Base-by-base conservation (phyloP, 1,284 basidiomycete species). In the Apiotrichum porosum region DNA sequence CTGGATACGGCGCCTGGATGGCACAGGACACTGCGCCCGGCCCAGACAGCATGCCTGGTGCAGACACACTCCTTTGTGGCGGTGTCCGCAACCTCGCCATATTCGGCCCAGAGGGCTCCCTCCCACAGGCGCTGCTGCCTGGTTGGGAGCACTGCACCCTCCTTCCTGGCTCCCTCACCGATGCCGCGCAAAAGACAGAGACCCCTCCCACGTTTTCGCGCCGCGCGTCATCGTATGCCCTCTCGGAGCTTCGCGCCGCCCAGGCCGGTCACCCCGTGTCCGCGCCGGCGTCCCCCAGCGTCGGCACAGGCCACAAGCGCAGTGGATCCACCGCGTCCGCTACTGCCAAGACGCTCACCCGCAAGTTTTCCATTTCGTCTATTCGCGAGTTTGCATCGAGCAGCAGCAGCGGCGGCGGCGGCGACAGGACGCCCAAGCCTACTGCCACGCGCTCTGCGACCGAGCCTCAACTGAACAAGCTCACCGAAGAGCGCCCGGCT, bases 21-120 rank as follows among this genome's bases (percentile, higher is more conserved):
- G 41, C 56, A 28, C 26, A 28, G 26, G 26, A 28, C 26, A 28
- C 26, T 28, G 26, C 26, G 26, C 26, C 26, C 26, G 26, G 26
- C 26, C 26, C 26, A 28, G 44, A 34, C 12, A 44, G 44, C 8
- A 10, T 52, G 15, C 43, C 54, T 13, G 64, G 59, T 14, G 54
- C 59, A 3, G 61, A 69, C 37, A 56, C 56, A 1, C 38, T 69
- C 1, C 46, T 68, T 6, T 61, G 66, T 40, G 68, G 68, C 4
- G 66, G 68, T 21, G 49, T 64, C 3, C 46, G 55, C 32, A 64
- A 58, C 41, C 54, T 52, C 17, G n/a, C 9, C 5, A 15, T 32
- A 15, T 42, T 18, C 4, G 37, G 15, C 13, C 15, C 18, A 19
- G 37, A 39, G 10, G 47, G 40, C 6, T 41, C 45, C 23, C 42